Evolutionary conservation across 2,329 filamentous ascomycete genomes (phyloP).

Genomic region (Colletotrichum graminicola): DNA sequence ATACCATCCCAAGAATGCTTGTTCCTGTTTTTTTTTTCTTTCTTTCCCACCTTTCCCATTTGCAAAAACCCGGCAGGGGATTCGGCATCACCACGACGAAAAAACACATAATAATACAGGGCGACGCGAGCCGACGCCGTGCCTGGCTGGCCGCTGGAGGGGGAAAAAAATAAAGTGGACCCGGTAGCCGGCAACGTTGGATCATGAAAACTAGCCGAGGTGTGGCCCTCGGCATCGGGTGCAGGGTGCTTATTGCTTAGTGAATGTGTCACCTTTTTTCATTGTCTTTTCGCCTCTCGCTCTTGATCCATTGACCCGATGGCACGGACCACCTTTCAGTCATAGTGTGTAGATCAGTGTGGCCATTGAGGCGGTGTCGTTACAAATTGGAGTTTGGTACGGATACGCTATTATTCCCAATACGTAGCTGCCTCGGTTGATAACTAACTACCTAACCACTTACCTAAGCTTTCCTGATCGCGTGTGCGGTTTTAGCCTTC

Average conservation of each 20-base stretch:
- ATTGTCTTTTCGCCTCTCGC: background rate
- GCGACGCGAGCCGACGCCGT: constrained; percentile 26
- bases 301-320: constrained; percentile 4
- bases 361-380: constrained; percentile 33
- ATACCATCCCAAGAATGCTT: constrained; percentile 3
- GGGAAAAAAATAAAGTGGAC: background rate
- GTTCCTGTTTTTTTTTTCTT: constrained; percentile 8
- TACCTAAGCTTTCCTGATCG: background rate
- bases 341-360: background rate
- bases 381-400: constrained; percentile 16
- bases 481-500: constrained; percentile 32
- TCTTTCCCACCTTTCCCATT: background rate
- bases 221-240: constrained; percentile 4
- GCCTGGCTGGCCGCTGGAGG: background rate
- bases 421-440: background rate
- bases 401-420: too few species aligned
- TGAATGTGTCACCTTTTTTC: background rate
- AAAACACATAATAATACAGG: background rate
- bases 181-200: constrained; percentile 22
- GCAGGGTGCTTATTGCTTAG: background rate
- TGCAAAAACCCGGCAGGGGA: constrained; percentile 22
- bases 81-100: constrained; percentile 28
- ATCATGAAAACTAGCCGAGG: constrained; percentile 6
- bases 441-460: too few species aligned
- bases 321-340: background rate